Evolutionary conservation across 805 yeast genomes (phyloP).

Genomic region (Yamadazyma endophytica): DNA sequence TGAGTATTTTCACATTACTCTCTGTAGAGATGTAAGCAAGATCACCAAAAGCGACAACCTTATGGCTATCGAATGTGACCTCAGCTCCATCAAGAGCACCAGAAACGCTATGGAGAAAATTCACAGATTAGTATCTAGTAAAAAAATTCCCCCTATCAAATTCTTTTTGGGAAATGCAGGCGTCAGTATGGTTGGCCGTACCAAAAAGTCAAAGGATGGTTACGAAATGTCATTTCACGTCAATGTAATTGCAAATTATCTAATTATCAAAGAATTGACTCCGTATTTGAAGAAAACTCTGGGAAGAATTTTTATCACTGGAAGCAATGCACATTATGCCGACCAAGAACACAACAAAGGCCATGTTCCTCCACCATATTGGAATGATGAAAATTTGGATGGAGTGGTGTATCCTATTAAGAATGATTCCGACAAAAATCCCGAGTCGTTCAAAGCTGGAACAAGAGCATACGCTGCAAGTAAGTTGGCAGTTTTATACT

Average conservation of each 20-base stretch:
- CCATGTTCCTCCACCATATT: slow-evolving; percentile 3
- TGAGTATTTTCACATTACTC: too few relatives aligned
- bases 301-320: slow-evolving; percentile 5
- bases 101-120: slow-evolving; percentile 1
- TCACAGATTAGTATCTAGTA: not conserved
- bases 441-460: too few relatives aligned
- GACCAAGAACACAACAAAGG: slow-evolving; percentile 4
- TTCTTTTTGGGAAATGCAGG: slow-evolving; percentile 4
- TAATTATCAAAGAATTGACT: slow-evolving; percentile 2
- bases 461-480: slow-evolving; percentile 3
- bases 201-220: slow-evolving; percentile 3
- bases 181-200: slow-evolving; percentile 1
- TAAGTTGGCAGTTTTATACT: slow-evolving; percentile 6
- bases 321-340: slow-evolving; percentile 6
- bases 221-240: slow-evolving; percentile 4
- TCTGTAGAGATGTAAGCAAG: too few relatives aligned
- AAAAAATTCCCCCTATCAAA: slow-evolving; percentile 5
- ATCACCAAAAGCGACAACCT: too few relatives aligned
- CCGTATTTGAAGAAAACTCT: slow-evolving; percentile 1
- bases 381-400: slow-evolving; percentile 2
- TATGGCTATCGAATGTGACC: slow-evolving; percentile 4
- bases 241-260: slow-evolving; percentile 3
- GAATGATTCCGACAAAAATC: too few relatives aligned
- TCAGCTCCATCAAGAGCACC: slow-evolving; percentile 3
- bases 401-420: too few relatives aligned